A percentile compares a stretch with the other conserved stretches of the same genome.
These are phyloP conservation scores for Tilletiopsis washingtonensis DNA, from an alignment of 1,284 basidiomycete genomes.

Conservation along the genomic window DNA sequence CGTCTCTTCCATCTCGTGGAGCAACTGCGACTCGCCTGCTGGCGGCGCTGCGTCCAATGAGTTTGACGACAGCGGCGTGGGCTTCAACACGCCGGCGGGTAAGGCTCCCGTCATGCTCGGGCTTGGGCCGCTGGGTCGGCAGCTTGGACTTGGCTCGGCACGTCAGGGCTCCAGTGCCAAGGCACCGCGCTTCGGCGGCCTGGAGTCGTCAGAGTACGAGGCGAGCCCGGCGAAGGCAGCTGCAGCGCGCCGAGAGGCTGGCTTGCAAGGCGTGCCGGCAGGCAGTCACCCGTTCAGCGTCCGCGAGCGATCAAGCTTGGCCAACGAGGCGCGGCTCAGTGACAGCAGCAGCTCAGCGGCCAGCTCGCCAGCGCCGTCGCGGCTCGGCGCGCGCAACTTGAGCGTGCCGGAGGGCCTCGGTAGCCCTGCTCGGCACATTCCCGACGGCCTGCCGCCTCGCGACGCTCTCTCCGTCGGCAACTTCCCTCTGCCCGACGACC, in stretches of 20 bases:
- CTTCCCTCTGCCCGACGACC: constrained; percentile 1
- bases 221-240: too few species aligned
- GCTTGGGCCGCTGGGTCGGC: not conserved
- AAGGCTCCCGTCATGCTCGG: too few species aligned
- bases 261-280: too few species aligned
- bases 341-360: constrained; percentile 12
- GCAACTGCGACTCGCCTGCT: too few species aligned
- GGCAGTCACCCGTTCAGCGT: constrained; percentile 20
- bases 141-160: not conserved
- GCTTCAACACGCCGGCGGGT: not conserved
- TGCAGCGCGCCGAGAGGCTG: too few species aligned
- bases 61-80: constrained; percentile 9
- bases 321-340: constrained; percentile 22
- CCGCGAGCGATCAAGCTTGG: constrained; percentile 25
- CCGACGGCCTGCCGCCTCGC: not conserved
- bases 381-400: not conserved
- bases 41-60: too few species aligned
- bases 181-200: too few species aligned
- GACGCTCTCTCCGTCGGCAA: not conserved
- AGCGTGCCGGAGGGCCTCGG: constrained; percentile 8
- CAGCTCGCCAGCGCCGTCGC: constrained; percentile 2
- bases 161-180: too few species aligned
- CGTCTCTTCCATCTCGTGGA: too few species aligned
- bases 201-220: too few species aligned
- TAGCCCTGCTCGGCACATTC: constrained; percentile 1